Conservation (phyloP, 2,329 filamentous ascomycete genomes). For the Teratosphaeria destructans region DNA sequence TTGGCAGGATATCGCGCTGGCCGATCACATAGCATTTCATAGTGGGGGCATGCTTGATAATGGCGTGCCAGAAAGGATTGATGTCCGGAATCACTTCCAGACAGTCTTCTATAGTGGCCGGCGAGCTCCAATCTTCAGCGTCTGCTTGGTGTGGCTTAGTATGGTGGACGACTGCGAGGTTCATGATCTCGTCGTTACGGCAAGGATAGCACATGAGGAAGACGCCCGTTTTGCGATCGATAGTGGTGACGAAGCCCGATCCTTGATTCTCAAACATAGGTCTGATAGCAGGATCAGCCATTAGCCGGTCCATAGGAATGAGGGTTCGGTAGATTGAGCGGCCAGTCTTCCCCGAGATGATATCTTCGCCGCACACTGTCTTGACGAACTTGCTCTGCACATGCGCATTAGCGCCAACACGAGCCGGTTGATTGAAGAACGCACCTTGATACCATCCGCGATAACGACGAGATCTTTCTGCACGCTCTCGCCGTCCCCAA, state of each 20-base stretch:
- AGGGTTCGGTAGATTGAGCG: conserved; percentile 8
- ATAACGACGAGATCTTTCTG: conserved; percentile 12
- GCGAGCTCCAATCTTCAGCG: conserved; percentile 9
- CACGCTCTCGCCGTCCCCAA: conserved; percentile 4
- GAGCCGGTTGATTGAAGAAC: background rate
- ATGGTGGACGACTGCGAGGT: conserved; percentile 8
- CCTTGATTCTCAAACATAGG: conserved; percentile 4
- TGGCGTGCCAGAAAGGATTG: conserved; percentile 5
- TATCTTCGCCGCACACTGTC: conserved; percentile 1
- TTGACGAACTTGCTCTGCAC: conserved; percentile 4
- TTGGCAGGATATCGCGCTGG: background rate
- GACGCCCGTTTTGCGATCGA: background rate
- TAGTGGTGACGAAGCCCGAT: conserved; percentile 4
- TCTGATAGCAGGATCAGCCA: conserved; percentile 4
- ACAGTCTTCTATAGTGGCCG: conserved; percentile 5
- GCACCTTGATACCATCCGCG: conserved; percentile 13
- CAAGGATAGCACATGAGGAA: conserved; percentile 9
- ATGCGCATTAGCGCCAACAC: background rate
- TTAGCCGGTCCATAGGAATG: conserved; percentile 4
- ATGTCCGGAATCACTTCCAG: conserved; percentile 3
- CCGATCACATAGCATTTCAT: background rate
- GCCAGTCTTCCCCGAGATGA: conserved; percentile 2
- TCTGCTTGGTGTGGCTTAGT: conserved; percentile 6
- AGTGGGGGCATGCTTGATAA: conserved; percentile 4
- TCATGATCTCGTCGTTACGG: conserved; percentile 7